Conservation (phyloP, 441 rosid species). For the Bruguiera hainesii region DNA sequence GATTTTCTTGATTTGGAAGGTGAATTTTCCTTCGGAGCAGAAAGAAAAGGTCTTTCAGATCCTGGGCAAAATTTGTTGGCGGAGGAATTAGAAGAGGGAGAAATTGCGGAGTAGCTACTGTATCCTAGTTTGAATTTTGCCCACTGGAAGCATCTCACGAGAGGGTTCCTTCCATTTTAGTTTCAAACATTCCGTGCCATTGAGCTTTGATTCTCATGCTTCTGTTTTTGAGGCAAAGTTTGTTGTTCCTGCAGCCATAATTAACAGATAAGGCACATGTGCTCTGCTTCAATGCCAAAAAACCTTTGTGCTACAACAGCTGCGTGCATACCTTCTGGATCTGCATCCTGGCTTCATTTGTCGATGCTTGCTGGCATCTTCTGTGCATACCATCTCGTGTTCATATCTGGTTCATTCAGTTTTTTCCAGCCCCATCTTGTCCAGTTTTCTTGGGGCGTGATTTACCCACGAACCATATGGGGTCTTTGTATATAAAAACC, state of each 20-base stretch:
- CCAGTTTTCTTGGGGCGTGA: no score
- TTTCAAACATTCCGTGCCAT: background rate
- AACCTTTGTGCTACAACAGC: no score
- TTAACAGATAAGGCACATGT: background rate
- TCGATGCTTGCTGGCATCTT: no score
- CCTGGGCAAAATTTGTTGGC: conserved; percentile 15
- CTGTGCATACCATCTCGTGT: no score
- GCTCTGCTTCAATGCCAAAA: background rate
- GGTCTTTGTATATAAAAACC: no score
- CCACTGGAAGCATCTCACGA: background rate
- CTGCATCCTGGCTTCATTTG: no score
- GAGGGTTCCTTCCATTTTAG: background rate
- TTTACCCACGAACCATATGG: no score
- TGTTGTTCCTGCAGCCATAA: background rate
- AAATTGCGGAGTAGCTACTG: conserved; percentile 45
- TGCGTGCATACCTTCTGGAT: no score
- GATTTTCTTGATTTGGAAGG: conserved; percentile 66
- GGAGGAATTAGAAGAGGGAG: conserved; percentile 83
- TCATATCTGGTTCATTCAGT: no score
- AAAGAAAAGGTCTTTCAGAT: conserved; percentile 22
- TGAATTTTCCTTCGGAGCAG: conserved; percentile 41
- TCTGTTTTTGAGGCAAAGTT: background rate
- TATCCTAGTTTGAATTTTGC: background rate
- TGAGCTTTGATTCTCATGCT: background rate
- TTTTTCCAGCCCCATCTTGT: no score